Percentiles rank a stretch among this genome's conserved stretches.
Evolutionary conservation across 495 filamentous ascomycete genomes (phyloP).

Genomic region (Aspergillus kassunensis): DNA sequence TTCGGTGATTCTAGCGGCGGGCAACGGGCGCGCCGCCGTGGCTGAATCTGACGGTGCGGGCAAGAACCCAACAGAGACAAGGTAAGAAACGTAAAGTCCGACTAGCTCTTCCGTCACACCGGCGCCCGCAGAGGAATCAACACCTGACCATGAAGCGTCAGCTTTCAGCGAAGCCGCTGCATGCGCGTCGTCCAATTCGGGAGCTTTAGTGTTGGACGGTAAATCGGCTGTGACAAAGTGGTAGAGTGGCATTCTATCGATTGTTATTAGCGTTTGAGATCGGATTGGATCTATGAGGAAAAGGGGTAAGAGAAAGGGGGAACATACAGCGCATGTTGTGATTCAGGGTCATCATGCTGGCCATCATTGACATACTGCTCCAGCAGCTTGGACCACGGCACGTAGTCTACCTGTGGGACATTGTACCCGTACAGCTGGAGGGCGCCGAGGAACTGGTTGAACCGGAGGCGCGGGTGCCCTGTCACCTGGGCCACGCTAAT

Average conservation of each 20-base stretch:
- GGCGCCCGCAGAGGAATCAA: conserved; percentile 58
- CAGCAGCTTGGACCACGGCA: conserved; percentile 45
- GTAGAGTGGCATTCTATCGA: conserved; percentile 73
- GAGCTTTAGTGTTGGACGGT: conserved; percentile 71
- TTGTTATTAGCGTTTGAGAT: too few relatives aligned
- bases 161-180: conserved; percentile 57
- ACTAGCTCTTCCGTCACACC: conserved; percentile 65
- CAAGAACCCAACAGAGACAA: conserved; percentile 70
- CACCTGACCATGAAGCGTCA: conserved; percentile 59
- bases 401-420: conserved; percentile 65
- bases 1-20: conserved; percentile 41
- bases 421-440: conserved; percentile 75
- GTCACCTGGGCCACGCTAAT: conserved; percentile 74
- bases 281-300: too few relatives aligned
- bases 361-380: conserved; percentile 62
- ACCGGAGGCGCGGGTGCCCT: conserved; percentile 71
- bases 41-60: conserved; percentile 42
- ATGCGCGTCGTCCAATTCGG: conserved; percentile 75
- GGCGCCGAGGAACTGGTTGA: conserved; percentile 70
- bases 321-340: conserved; percentile 61
- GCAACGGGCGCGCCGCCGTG: conserved; percentile 42
- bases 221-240: conserved; percentile 81
- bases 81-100: conserved; percentile 68
- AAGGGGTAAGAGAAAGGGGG: not conserved
- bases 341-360: conserved; percentile 53